Percentiles rank a stretch among this genome's conserved stretches.
Evolutionary conservation across 1,284 basidiomycete species (phyloP).

Genomic region (Ustanciosporium gigantosporum): DNA sequence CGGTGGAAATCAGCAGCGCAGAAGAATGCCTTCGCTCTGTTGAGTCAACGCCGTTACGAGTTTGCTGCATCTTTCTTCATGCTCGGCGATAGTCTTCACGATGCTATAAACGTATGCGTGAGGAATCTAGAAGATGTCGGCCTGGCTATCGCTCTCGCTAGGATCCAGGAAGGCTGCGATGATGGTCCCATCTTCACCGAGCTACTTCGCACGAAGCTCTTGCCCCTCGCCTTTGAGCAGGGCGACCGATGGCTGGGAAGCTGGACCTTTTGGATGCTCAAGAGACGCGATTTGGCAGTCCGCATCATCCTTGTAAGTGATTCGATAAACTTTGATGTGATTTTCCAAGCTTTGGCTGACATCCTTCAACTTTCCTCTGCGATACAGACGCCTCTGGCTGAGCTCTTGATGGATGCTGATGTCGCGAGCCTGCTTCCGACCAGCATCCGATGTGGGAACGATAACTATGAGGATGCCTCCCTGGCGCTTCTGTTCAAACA

Average conservation of each 20-base stretch:
- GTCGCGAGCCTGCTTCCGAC: constrained; percentile 13
- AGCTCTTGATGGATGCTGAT: constrained; percentile 17
- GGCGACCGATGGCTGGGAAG: constrained; percentile 94
- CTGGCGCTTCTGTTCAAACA: constrained; percentile 87
- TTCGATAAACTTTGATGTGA: not conserved
- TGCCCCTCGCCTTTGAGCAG: constrained; percentile 80
- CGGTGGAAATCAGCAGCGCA: constrained; percentile 90
- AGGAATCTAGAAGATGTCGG: constrained; percentile 86
- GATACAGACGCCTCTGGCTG: constrained; percentile 20
- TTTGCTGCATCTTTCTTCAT: constrained; percentile 96
- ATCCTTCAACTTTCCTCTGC: too few relatives aligned
- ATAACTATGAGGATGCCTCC: constrained; percentile 87
- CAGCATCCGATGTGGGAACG: constrained; percentile 70
- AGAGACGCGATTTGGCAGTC: constrained; percentile 80
- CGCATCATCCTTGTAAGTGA: constrained; percentile 69
- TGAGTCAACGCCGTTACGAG: constrained; percentile 65
- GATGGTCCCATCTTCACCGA: constrained; percentile 76
- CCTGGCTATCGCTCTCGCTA: constrained; percentile 81
- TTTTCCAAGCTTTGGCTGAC: not conserved
- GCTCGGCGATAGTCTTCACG: constrained; percentile 82
- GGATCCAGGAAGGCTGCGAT: constrained; percentile 75
- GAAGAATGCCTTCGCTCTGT: constrained; percentile 93
- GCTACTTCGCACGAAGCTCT: constrained; percentile 73
- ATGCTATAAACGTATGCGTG: constrained; percentile 88
- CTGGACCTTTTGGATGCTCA: constrained; percentile 92